phyloP scores from a whole-genome alignment of 2,329 filamentous ascomycete species.

The Ascochyta lentis region DNA sequence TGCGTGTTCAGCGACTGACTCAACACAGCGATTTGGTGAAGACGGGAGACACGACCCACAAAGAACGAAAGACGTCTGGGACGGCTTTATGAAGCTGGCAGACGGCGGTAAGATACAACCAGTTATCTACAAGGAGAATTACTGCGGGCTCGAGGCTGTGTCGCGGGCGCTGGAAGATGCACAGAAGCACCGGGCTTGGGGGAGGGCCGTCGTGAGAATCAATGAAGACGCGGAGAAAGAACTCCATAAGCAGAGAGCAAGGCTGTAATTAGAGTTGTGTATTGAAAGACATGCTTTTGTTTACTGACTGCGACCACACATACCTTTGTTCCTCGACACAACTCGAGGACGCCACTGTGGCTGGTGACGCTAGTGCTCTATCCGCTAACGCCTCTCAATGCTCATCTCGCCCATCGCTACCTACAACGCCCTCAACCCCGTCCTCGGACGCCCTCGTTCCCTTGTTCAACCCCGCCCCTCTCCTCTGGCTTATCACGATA shows the following conservation, averaged over 20 bases:
- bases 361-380: constrained; percentile 12
- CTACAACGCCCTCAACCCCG: constrained; percentile 28
- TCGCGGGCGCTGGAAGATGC: constrained; percentile 60
- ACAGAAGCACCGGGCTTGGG: constrained; percentile 58
- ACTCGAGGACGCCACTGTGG: background rate
- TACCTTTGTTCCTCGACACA: too few relatives aligned
- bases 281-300: background rate
- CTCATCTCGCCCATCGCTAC: constrained; percentile 23
- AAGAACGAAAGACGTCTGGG: constrained; percentile 59
- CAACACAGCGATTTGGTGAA: constrained; percentile 61
- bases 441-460: background rate
- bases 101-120: constrained; percentile 58
- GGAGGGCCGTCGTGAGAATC: constrained; percentile 62
- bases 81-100: constrained; percentile 58
- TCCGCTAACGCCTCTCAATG: constrained; percentile 28
- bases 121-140: constrained; percentile 57
- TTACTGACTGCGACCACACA: background rate
- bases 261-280: constrained; percentile 10
- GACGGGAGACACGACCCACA: constrained; percentile 58
- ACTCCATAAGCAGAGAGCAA: constrained; percentile 3
- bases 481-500: background rate
- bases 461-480: background rate
- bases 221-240: constrained; percentile 31
- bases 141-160: constrained; percentile 59
- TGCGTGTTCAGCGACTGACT: background rate